A percentile compares a stretch with the other conserved stretches of the same genome.
Conservation (phyloP, 2,329 filamentous ascomycete species). For the Curvularia eragrostidis region DNA sequence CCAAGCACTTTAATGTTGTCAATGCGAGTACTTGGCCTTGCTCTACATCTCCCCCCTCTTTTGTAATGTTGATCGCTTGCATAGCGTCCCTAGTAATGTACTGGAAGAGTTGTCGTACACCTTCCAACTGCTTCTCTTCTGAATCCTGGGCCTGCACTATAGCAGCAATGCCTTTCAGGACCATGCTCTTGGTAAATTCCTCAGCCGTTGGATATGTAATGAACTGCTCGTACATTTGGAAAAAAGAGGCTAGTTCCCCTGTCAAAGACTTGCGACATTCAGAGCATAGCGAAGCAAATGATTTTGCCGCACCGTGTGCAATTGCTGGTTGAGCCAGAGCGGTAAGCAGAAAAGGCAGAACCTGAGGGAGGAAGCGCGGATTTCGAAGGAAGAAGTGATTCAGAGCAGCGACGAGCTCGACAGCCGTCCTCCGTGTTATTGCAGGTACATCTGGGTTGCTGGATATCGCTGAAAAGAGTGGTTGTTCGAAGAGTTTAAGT, state of each 20-base stretch:
- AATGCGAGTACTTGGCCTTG: conserved; percentile 54
- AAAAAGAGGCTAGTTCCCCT: conserved; percentile 70
- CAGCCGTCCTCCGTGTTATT: conserved; percentile 70
- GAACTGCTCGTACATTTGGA: conserved; percentile 74
- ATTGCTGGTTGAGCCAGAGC: conserved; percentile 69
- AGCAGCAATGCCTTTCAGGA: conserved; percentile 75
- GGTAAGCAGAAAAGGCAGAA: conserved; percentile 76
- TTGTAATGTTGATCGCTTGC: conserved; percentile 42
- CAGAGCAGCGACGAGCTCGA: conserved; percentile 74
- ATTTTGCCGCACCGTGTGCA: conserved; percentile 73
- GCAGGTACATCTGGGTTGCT: conserved; percentile 61
- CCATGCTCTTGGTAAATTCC: conserved; percentile 72
- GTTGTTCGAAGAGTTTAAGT: conserved; percentile 68
- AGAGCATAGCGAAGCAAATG: conserved; percentile 76
- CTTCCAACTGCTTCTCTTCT: conserved; percentile 60
- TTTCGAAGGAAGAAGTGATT: conserved; percentile 78
- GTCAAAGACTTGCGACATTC: conserved; percentile 75
- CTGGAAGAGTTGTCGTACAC: conserved; percentile 65
- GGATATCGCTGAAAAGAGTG: conserved; percentile 59
- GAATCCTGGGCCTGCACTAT: conserved; percentile 75
- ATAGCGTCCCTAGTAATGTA: conserved; percentile 69
- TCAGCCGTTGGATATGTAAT: conserved; percentile 67
- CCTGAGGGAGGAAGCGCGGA: conserved; percentile 69
- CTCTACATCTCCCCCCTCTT: conserved; percentile 46
- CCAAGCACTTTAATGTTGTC: conserved; percentile 70